Evolutionary conservation across 75 land plant genomes (phyloP).

Genomic region (Larix kaempferi): DNA sequence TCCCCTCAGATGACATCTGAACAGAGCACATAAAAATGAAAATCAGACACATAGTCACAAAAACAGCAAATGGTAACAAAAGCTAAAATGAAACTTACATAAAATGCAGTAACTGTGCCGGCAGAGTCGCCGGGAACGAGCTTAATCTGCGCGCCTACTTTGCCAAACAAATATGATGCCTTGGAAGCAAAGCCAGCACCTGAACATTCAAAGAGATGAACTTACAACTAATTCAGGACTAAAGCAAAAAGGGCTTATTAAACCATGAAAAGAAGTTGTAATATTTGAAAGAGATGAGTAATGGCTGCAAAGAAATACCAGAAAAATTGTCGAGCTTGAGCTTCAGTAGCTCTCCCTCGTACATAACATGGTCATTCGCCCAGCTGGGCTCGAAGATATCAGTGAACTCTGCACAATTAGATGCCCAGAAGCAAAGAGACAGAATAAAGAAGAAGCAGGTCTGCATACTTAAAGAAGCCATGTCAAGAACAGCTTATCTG

Average conservation of each 20-base stretch:
- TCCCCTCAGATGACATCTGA: conserved; percentile 35
- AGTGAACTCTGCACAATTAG: conserved; percentile 22
- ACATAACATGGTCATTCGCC: conserved; percentile 44
- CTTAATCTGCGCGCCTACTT: conserved; percentile 52
- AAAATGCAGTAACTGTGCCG: no score
- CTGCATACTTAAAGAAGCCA: no score
- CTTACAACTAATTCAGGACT: no score
- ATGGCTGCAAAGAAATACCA: conserved; percentile 19
- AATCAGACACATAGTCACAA: no score
- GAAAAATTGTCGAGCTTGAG: conserved; percentile 62
- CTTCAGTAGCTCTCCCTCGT: conserved; percentile 49
- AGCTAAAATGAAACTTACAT: no score
- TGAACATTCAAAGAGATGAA: conserved; percentile 2
- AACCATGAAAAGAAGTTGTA: no score
- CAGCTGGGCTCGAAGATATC: conserved; percentile 55
- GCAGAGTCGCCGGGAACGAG: conserved; percentile 19
- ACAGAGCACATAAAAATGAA: no score
- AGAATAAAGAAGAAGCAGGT: no score
- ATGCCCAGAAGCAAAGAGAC: background rate
- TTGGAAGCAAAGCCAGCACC: conserved; percentile 64
- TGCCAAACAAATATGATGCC: conserved; percentile 60
- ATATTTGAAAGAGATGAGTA: background rate
- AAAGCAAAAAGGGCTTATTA: no score
- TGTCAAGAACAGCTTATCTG: no score
- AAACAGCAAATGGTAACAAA: no score